Base-by-base conservation (phyloP, 768 basidiomycete genomes). In the Lactarius hengduanensis region DNA sequence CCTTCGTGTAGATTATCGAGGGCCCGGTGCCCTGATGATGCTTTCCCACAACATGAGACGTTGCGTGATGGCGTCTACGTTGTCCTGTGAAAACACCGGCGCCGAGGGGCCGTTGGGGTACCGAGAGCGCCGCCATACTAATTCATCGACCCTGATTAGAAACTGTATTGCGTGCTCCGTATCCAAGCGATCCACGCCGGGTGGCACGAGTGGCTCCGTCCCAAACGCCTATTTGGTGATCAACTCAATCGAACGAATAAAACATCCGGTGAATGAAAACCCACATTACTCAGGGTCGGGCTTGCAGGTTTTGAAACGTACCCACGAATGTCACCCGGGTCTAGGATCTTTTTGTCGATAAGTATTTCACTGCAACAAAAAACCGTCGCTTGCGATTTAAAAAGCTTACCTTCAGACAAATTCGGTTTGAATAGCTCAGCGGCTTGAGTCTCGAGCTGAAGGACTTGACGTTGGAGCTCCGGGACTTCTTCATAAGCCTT, bases 31-130 rank as follows among this genome's bases (percentile, higher is more conserved):
- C 63, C 71, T 71, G 61, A 71, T 28, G 9, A 68, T 66, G 55
- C 53, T 71, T 59, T 71, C 71, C 71, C 71, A 71, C 43, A 71
- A 60, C 9, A 30, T 22, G 47, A 71, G 58, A 26, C 71, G 71
- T 54, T 63, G 59, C 2, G 36, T 36, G 28, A 71, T 34, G 50
- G 67, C 66, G 43, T 69, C 63, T 43, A 71, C 26, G 50, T 71
- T 71, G 30, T 55, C 38, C 34, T 68, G 67, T 26, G 66, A 64
- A 56, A 68, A 71, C 11, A 68, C 59, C 26, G 63, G 57, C 54
- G 54, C 66, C n/a, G 63, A 16, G 22, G 63, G 45, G 20, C 55
- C 43, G 32, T 59, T 53, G 15, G 70, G 63, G 58, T 69, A 68
- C 55, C 61, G 57, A 26, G 66, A 63, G 13, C 71, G 69, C 53